Base-by-base conservation (phyloP, 2,329 filamentous ascomycete genomes). In the Colletotrichum lini region DNA sequence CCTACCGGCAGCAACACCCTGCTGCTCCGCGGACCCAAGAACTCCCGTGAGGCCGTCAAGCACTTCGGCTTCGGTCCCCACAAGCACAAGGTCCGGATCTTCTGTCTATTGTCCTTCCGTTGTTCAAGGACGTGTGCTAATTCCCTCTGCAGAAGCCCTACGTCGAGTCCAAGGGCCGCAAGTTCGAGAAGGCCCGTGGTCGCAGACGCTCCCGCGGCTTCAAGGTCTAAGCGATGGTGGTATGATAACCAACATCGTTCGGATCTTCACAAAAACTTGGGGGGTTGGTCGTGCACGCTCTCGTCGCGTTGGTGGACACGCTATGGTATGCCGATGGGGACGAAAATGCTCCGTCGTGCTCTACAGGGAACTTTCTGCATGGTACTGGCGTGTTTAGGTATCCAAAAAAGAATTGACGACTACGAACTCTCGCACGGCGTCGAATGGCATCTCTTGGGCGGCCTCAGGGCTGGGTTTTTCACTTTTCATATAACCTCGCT, bases 111-210 rank as follows among this genome's bases (percentile, higher is more conserved):
- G 15, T 42, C 2, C 15, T 2, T n/a, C 15, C n/a, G 21, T 23
- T 26, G 30, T 7, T 9, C 7, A 2, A 9, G 21, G 42, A 44
- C 70, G 50, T 61, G 62, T 73, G 74, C 83, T 87, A 76, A 86
- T 76, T 58, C 65, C 53, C 72, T 74, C 50, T 80, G 73, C 77
- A 96, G 96, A 98, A 98, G 91, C 96, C 96, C 79, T 94, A 97
- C 80, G 91, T 99, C 82, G 91, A 94, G 87, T 97, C 94, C 90
- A 99, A 99, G 94, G 97, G 97, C 83, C 93, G 96, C 88, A 99
- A 99, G 91, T 99, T 99, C 90, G 97, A 99, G 93, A 91, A 92
- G 82, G 96, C 95, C 82, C 95, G 96, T 96, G 97, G 96, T 87
- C 95, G 96, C 88, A 97, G 96, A 93, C 90, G 95, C 85, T 98